These are phyloP conservation scores for Chaetomium sp. DNA, from an alignment of 2,329 filamentous ascomycete species.

Conservation along the genomic window DNA sequence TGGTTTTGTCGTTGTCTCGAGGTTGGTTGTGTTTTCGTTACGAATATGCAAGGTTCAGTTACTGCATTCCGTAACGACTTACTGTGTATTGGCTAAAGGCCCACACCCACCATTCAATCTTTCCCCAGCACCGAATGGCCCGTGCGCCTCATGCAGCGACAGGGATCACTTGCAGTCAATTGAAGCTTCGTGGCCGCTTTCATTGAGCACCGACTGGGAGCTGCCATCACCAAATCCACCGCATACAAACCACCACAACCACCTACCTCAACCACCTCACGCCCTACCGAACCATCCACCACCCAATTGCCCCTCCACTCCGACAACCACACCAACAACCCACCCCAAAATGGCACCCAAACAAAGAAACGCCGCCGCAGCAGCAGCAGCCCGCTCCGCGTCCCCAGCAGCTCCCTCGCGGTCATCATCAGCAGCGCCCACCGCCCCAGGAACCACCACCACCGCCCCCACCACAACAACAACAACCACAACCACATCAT, in stretches of 20 bases:
- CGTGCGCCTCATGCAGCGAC: neutral
- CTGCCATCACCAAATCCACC: constrained; percentile 11
- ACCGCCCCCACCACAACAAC: neutral
- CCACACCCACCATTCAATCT: neutral
- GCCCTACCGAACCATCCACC: constrained; percentile 5
- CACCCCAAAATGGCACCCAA: constrained; percentile 51
- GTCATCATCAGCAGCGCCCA: neutral
- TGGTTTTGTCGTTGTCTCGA: too few species aligned
- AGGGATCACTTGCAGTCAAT: constrained; percentile 28
- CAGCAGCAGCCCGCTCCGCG: constrained; percentile 9
- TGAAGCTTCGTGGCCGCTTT: constrained; percentile 39
- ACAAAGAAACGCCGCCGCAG: constrained; percentile 29
- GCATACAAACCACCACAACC: constrained; percentile 16
- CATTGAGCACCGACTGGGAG: constrained; percentile 8
- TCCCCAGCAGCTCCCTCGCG: constrained; percentile 6
- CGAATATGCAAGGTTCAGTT: too few species aligned
- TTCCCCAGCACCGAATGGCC: neutral
- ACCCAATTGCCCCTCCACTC: neutral
- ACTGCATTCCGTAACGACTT: too few species aligned
- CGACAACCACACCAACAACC: neutral
- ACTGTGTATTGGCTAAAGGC: too few species aligned
- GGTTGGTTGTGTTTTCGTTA: too few species aligned
- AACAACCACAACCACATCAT: neutral
- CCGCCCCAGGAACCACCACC: neutral
- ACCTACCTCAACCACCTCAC: constrained; percentile 7